Percentiles rank a stretch among this genome's conserved stretches.
Conservation (phyloP, 352 stramenopile species). For the Plasmopara muralis region DNA sequence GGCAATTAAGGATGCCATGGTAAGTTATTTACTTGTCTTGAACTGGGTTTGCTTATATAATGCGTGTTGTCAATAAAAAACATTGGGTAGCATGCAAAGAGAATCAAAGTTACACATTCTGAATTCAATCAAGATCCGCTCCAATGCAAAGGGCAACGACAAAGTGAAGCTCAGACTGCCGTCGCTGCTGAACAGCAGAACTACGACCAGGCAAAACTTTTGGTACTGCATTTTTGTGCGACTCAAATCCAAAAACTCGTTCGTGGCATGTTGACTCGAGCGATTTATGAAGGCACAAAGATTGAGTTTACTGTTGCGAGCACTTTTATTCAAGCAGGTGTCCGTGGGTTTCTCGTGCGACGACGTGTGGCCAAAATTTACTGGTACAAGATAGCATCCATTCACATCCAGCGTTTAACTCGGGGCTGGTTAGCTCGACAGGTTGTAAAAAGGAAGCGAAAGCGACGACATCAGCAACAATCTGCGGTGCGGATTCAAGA, state of each 20-base stretch:
- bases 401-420: constrained; percentile 49
- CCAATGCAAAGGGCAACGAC: background rate
- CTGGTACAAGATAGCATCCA: constrained; percentile 46
- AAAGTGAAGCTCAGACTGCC: background rate
- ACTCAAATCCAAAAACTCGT: constrained; percentile 72
- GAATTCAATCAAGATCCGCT: constrained; percentile 28
- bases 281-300: constrained; percentile 44
- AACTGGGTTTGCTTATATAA: background rate
- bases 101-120: constrained; percentile 18
- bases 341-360: constrained; percentile 61
- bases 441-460: constrained; percentile 21
- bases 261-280: constrained; percentile 61
- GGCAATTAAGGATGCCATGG: constrained; percentile 30
- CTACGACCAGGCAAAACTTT: constrained; percentile 17
- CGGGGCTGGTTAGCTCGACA: constrained; percentile 49
- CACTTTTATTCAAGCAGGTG: constrained; percentile 67
- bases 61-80: background rate
- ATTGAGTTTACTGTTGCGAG: constrained; percentile 67
- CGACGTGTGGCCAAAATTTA: constrained; percentile 60
- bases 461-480: constrained; percentile 11
- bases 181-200: constrained; percentile 9
- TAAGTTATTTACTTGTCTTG: constrained; percentile 7
- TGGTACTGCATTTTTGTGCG: constrained; percentile 65
- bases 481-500: constrained; percentile 39
- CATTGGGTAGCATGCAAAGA: constrained; percentile 11